phyloP scores from a whole-genome alignment of 768 basidiomycete genomes.

The Tricholoma sp. region DNA sequence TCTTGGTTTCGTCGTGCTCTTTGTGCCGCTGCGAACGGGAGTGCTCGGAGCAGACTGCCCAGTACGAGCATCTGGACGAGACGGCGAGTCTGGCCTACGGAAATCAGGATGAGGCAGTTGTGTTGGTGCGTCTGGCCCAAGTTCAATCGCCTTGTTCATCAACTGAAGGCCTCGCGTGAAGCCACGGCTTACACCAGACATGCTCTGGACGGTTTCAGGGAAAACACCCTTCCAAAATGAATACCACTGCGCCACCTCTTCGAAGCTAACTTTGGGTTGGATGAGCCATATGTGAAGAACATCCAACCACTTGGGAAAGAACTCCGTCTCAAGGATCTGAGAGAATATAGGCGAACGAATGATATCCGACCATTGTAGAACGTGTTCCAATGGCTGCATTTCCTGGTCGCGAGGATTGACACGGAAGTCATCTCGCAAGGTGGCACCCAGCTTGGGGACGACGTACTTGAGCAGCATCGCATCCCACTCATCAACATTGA shows the following conservation, averaged over 20 bases:
- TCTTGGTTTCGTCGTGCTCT: constrained; percentile 31
- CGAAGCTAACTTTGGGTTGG: constrained; percentile 83
- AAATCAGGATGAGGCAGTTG: constrained; percentile 67
- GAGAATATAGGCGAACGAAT: constrained; percentile 74
- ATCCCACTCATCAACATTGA: constrained; percentile 84
- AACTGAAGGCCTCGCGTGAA: constrained; percentile 87
- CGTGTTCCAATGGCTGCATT: constrained; percentile 73
- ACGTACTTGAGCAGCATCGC: constrained; percentile 84
- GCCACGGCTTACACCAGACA: constrained; percentile 66
- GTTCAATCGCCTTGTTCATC: constrained; percentile 90
- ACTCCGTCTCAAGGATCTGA: constrained; percentile 83
- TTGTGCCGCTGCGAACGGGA: constrained; percentile 19
- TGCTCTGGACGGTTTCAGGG: constrained; percentile 60
- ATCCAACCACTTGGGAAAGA: constrained; percentile 97
- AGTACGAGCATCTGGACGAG: constrained; percentile 60
- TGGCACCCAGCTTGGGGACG: constrained; percentile 83
- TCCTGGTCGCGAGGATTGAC: constrained; percentile 90
- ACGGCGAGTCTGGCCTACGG: constrained; percentile 62
- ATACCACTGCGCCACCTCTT: constrained; percentile 94
- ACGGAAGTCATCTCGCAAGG: constrained; percentile 79
- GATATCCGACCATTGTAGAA: constrained; percentile 72
- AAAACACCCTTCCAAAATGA: constrained; percentile 83
- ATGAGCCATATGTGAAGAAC: constrained; percentile 89
- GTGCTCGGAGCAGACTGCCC: constrained; percentile 33
- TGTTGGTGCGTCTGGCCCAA: constrained; percentile 72